Evolutionary conservation across 2,329 filamentous ascomycete genomes (phyloP).

Genomic region (Aspergillus neoniger): DNA sequence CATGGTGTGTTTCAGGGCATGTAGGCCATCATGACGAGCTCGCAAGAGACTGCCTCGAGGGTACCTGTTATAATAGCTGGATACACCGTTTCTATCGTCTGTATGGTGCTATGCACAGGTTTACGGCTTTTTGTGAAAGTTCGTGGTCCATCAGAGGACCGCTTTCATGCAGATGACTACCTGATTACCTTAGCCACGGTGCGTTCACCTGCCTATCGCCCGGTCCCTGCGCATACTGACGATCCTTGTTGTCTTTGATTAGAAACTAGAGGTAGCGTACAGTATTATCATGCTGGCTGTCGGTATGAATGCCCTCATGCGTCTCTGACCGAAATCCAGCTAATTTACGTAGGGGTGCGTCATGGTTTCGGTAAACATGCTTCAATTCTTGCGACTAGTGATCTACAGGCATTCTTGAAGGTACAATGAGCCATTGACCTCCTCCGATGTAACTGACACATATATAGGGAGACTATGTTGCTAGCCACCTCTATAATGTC

Average conservation of each 20-base stretch:
- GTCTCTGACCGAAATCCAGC: neutral
- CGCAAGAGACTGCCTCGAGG: neutral
- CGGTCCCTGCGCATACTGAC: neutral
- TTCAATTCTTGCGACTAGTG: neutral
- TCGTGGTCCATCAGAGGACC: slow-evolving; percentile 1
- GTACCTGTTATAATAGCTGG: slow-evolving; percentile 5
- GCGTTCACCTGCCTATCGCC: neutral
- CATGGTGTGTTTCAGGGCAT: neutral
- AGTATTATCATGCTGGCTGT: neutral
- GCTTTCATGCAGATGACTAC: slow-evolving; percentile 7
- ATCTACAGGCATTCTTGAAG: slow-evolving; percentile 9
- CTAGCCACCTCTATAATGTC: slow-evolving; percentile 12
- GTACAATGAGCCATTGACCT: neutral
- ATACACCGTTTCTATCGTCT: slow-evolving; percentile 4
- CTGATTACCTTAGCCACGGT: slow-evolving; percentile 7
- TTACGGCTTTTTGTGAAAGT: slow-evolving; percentile 1
- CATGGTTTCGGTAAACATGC: slow-evolving; percentile 10
- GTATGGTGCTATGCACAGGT: slow-evolving; percentile 4
- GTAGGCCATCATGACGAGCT: neutral
- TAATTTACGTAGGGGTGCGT: neutral
- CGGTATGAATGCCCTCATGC: neutral
- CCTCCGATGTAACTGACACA: neutral
- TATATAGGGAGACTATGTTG: slow-evolving; percentile 6
- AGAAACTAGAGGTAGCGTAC: slow-evolving; percentile 9
- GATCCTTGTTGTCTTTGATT: neutral